Percentiles rank a stretch among this genome's conserved stretches.
Evolutionary conservation across 164 flowering plant species (phyloP).

Genomic region (Vitis labrusca): DNA sequence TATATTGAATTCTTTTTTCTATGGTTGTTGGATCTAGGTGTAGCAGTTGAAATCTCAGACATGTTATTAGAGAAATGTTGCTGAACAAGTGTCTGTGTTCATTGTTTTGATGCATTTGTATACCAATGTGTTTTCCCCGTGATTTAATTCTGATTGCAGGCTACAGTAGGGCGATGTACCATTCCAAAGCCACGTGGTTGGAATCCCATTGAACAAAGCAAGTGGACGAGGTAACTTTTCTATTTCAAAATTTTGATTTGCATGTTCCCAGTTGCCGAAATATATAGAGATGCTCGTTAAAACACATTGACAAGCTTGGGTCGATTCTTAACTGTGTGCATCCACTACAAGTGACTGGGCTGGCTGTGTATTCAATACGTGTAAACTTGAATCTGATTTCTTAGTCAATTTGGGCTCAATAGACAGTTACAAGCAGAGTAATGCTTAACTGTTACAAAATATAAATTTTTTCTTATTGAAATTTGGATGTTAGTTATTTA

Average conservation of each 20-base stretch:
- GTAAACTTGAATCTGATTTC: no score
- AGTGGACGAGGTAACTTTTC: constrained; percentile 81
- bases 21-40: no score
- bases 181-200: constrained; percentile 87
- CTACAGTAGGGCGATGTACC: constrained; percentile 88
- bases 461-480: background rate
- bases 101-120: background rate
- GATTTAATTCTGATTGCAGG: constrained; percentile 49
- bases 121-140: background rate
- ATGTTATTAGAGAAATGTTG: background rate
- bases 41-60: no score
- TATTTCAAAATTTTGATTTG: background rate
- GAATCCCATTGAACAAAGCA: constrained; percentile 90
- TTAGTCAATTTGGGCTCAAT: no score
- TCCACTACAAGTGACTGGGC: no score
- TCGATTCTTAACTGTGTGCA: no score
- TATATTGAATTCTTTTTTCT: no score
- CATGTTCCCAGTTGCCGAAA: background rate
- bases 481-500: background rate
- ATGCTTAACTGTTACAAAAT: no score
- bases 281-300: no score
- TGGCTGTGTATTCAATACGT: no score
- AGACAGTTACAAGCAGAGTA: no score
- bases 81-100: background rate
- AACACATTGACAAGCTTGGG: no score